Base-by-base conservation (phyloP, 2,329 filamentous ascomycete species). In the Pseudogymnoascus sp. region DNA sequence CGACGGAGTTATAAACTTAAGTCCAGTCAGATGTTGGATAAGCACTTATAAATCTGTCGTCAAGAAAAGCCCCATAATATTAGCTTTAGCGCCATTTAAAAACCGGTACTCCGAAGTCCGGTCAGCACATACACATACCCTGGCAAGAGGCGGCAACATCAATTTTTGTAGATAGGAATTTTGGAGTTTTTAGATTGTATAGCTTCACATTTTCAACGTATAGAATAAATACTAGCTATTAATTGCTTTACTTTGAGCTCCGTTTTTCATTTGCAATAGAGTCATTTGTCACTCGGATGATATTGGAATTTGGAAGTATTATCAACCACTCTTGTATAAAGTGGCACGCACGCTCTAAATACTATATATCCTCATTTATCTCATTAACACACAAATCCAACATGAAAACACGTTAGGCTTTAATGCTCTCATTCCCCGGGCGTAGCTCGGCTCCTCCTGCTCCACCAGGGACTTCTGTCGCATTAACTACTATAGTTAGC, bases 401-500 rank as follows among this genome's bases (percentile, higher is more conserved):
- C 43, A 50, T 14, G 12, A 30, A 28, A 50, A 6, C 25, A 47
- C 20, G 14, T 12, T 50, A 18, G 9, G 22, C 14, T 16, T 30
- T 14, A n/a, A 5, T 30, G 25, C 14, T 50, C 43, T 30, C 14
- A n/a, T 50, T 30, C 8, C 16, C 25, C 6, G 43, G 43, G 4
- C 43, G 43, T 50, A 50, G 43, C 30, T 50, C 43, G 30, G 22
- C 43, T 16, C 41, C 41, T 8, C 43, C 43, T 18, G 22, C 41
- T 8, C 43, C 43, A 30, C 25, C 43, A 30, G 43, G 30, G 16
- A 58, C 32, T 18, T 58, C 57, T 22, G 57, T 58, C 14, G 57
- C 57, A 22, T 58, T 58, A 7, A 58, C 57, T 58, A 22, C 18
- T 35, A 22, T 35, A 22, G 57, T 58, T 39, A 58, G 57, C 22